Percentiles rank a stretch among this genome's conserved stretches.
Evolutionary conservation across 2,329 filamentous ascomycete species (phyloP).

Genomic region (Niveomyces coronatus): DNA sequence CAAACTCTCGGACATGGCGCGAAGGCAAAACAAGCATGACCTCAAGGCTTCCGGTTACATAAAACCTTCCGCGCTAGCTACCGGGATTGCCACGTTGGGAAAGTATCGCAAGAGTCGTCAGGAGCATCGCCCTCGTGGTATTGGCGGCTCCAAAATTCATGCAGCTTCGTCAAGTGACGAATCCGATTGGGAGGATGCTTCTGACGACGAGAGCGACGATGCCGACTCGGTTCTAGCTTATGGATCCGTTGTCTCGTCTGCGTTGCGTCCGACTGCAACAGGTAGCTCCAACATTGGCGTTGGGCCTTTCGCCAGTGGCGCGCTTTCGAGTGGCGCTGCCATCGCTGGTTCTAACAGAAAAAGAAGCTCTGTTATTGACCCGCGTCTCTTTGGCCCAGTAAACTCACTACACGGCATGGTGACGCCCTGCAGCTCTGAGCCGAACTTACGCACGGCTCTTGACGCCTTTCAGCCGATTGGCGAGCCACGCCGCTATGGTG

Average conservation of each 20-base stretch:
- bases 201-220: conserved; percentile 33
- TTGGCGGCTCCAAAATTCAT: conserved; percentile 30
- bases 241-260: conserved; percentile 19
- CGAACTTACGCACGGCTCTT: conserved; percentile 25
- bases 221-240: conserved; percentile 32
- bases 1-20: conserved; percentile 42
- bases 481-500: conserved; percentile 16
- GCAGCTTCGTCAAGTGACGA: conserved; percentile 33
- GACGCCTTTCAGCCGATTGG: conserved; percentile 12
- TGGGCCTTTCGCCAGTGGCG: conserved; percentile 20
- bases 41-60: conserved; percentile 27
- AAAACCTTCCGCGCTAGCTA: conserved; percentile 18
- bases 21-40: conserved; percentile 40
- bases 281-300: conserved; percentile 13
- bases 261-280: conserved; percentile 13
- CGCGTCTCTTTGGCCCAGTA: conserved; percentile 46
- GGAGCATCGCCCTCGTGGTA: conserved; percentile 22
- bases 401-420: conserved; percentile 51
- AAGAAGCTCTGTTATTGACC: conserved; percentile 46
- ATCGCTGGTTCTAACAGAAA: conserved; percentile 18
- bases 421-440: conserved; percentile 42
- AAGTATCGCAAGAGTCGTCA: conserved; percentile 31
- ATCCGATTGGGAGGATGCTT: conserved; percentile 48
- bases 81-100: conserved; percentile 28
- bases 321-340: conserved; percentile 17